Evolutionary conservation across 2,329 filamentous ascomycete genomes (phyloP).

Genomic region (Aaosphaeria arxii): DNA sequence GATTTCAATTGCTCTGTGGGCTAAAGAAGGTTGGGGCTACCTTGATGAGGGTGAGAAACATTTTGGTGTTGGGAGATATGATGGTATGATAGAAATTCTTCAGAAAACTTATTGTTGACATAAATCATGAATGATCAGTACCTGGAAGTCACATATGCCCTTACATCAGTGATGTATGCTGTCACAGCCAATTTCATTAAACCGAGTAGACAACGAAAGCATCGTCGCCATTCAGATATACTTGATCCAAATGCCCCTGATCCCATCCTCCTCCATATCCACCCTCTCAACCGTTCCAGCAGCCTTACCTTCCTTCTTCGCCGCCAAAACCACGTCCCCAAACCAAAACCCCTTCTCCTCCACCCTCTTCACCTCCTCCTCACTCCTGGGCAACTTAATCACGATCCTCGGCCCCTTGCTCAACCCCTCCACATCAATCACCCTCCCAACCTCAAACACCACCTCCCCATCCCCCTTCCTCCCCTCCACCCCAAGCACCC

Average conservation of each 20-base stretch:
- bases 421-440: conserved; percentile 11
- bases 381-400: conserved; percentile 16
- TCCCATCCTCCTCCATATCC: conserved; percentile 1
- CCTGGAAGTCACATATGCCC: too few species aligned
- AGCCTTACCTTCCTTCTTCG: neutral
- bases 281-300: conserved; percentile 1
- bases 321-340: conserved; percentile 10
- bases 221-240: neutral
- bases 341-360: conserved; percentile 19
- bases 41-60: too few species aligned
- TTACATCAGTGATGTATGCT: too few species aligned
- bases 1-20: neutral
- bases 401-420: conserved; percentile 14
- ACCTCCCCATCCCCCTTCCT: conserved; percentile 6
- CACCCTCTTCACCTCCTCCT: conserved; percentile 13
- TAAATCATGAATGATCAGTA: too few species aligned
- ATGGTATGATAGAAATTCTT: too few species aligned
- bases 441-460: conserved; percentile 12
- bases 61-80: too few species aligned
- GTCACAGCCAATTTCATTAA: too few species aligned
- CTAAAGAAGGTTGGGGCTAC: too few species aligned
- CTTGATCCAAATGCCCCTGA: conserved; percentile 5
- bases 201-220: neutral
- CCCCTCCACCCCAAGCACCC: conserved; percentile 12
- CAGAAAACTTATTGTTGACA: too few species aligned